A percentile compares a stretch with the other conserved stretches of the same genome.
These are phyloP conservation scores for Starmerella cellae DNA, from an alignment of 805 yeast species.

Conservation along the genomic window DNA sequence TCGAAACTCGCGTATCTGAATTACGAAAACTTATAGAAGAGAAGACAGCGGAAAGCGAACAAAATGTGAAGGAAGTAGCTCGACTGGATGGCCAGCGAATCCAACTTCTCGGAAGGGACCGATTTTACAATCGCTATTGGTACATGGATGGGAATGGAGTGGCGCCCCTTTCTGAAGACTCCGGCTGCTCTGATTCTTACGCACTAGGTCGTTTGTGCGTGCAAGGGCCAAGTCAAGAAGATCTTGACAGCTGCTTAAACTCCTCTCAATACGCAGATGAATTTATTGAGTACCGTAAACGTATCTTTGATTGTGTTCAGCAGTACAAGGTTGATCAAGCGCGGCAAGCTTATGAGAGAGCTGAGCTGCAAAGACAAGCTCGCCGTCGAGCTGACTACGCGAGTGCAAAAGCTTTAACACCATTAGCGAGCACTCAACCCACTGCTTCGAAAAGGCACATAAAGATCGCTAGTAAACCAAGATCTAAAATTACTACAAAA, in stretches of 20 bases:
- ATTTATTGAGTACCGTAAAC: constrained; percentile 9
- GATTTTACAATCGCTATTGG: constrained; percentile 81
- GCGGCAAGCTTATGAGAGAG: not conserved
- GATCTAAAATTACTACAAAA: no score
- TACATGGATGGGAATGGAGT: constrained; percentile 87
- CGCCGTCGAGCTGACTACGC: not conserved
- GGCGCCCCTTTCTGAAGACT: not conserved
- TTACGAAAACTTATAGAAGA: constrained; percentile 31
- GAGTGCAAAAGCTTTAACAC: not conserved
- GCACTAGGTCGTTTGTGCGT: constrained; percentile 79
- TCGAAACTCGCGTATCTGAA: constrained; percentile 26
- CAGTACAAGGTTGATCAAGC: not conserved
- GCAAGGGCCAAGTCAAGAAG: constrained; percentile 67
- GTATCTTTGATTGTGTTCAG: not conserved
- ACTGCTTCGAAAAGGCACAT: no score
- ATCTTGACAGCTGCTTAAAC: constrained; percentile 28
- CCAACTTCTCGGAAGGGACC: constrained; percentile 64
- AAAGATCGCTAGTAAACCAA: no score
- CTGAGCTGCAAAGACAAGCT: not conserved
- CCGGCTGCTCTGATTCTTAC: constrained; percentile 27
- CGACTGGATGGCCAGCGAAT: constrained; percentile 58
- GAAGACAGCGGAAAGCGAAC: constrained; percentile 36
- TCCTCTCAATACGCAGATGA: constrained; percentile 18
- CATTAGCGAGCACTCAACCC: not conserved
- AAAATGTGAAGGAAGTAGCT: constrained; percentile 44